These are phyloP conservation scores for Lasiosphaeria miniovina DNA, from an alignment of 495 filamentous ascomycete species.

Conservation along the genomic window DNA sequence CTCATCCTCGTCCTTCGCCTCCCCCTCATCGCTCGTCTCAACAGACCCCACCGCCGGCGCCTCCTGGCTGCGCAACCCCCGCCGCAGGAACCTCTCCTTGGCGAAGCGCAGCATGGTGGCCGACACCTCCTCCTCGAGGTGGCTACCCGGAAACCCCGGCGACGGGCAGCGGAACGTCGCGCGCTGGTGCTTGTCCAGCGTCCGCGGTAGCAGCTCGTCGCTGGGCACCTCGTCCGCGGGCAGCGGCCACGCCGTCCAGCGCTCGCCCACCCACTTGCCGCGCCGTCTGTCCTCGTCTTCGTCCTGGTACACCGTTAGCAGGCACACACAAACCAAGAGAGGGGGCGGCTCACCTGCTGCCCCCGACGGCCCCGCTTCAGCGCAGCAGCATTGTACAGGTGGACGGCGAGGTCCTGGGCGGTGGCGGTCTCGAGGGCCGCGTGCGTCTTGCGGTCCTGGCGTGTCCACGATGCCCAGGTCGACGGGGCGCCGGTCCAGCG, in stretches of 20 bases:
- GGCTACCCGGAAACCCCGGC: conserved; percentile 48
- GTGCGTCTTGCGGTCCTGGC: conserved; percentile 55
- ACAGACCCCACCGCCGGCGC: conserved; percentile 11
- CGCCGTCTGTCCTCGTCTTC: neutral
- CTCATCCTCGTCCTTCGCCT: conserved; percentile 4
- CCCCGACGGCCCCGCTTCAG: conserved; percentile 39
- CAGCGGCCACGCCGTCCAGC: conserved; percentile 82
- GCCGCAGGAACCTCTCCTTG: conserved; percentile 55
- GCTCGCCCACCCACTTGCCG: conserved; percentile 33
- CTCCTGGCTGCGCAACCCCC: conserved; percentile 5
- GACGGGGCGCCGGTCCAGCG: conserved; percentile 52
- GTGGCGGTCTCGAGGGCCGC: conserved; percentile 54
- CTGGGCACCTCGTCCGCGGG: conserved; percentile 56
- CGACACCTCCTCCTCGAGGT: conserved; percentile 64
- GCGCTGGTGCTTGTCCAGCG: conserved; percentile 43
- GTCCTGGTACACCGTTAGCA: neutral
- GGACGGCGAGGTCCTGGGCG: conserved; percentile 63
- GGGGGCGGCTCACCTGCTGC: neutral
- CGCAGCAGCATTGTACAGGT: conserved; percentile 72
- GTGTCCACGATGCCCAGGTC: conserved; percentile 61
- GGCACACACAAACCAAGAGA: neutral
- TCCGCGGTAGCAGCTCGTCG: conserved; percentile 32
- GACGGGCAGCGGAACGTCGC: conserved; percentile 40
- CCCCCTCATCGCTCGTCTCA: conserved; percentile 11
- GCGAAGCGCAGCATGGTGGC: conserved; percentile 60